Base-by-base conservation (phyloP, 768 basidiomycete species). In the Clavulina sp. region DNA sequence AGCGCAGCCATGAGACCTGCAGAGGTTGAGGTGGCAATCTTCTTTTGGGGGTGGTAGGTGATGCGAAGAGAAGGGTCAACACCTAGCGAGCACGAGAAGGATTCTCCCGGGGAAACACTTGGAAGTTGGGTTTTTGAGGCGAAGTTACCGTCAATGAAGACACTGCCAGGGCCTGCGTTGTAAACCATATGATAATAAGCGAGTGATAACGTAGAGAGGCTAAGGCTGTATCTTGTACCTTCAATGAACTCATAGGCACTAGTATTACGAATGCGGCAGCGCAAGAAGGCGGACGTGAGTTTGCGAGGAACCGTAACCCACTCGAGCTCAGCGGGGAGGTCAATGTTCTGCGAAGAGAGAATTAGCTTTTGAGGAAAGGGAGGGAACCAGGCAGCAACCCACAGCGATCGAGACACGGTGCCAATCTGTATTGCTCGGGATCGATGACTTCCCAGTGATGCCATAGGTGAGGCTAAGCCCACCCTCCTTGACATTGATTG, bases 131-230 rank as follows among this genome's bases (percentile, higher is more conserved):
- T 54, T 46, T 57, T 57, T 49, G 55, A 54, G 31, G 55, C 40
- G 46, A 57, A 57, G 50, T 51, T 55, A 21, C 54, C 56, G 40
- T 57, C 56, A 41, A 57, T 46, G 50, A 51, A 57, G 30, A 57
- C 54, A 41, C 47, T 57, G 30, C 33, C 36, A 9, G 41, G 48
- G 18, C 56, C 56, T 4, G 26, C 52, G 52, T 24, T 19, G 41
- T 6, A 54, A 55, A 23, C n/a, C n/a, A n/a, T 50, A 30, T 55
- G 55, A 28, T 26, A n/a, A n/a, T 13, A 24, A 24, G 9, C 9
- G 9, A 9, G 24, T 46, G 43, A 46, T 28, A 46, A 46, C 13
- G 26, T 13, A 26, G 26, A 46, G 13, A 1, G 28, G 28, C 26
- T 7, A 46, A 9, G 43, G 24, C 43, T n/a, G n/a, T n/a, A 28